Percentiles rank a stretch among this genome's conserved stretches.
phyloP scores from a whole-genome alignment of 148 eudicot species.

The Chenopodium formosanum region DNA sequence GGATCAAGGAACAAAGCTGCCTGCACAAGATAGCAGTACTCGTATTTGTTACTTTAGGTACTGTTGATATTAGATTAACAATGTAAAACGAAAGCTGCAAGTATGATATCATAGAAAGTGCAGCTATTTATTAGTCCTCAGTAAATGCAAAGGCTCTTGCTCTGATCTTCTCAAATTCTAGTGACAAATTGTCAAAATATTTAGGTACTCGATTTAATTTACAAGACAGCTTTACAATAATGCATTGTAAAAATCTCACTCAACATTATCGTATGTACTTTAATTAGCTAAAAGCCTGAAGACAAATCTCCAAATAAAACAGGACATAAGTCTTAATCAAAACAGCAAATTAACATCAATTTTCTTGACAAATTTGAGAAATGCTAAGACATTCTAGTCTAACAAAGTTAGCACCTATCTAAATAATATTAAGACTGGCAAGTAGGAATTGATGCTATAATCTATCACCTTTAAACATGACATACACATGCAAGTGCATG shows the following conservation, averaged over 20 bases:
- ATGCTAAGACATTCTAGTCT: background rate
- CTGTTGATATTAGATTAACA: background rate
- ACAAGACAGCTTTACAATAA: background rate
- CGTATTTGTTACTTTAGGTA: background rate
- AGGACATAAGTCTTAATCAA: background rate
- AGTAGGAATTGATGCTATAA: background rate
- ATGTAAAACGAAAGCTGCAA: background rate
- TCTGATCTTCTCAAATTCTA: too few relatives aligned
- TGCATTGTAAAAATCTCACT: background rate
- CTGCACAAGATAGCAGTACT: constrained; percentile 26
- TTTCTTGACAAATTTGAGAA: background rate
- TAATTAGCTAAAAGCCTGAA: background rate
- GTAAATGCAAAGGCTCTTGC: too few relatives aligned
- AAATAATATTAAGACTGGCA: background rate
- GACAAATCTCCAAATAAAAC: background rate
- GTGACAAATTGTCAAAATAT: too few relatives aligned
- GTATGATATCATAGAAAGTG: background rate
- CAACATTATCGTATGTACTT: background rate
- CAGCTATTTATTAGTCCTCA: too few relatives aligned
- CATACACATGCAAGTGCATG: background rate
- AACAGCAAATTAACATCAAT: background rate
- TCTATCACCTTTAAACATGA: background rate
- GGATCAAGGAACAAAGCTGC: constrained; percentile 73
- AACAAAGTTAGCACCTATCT: background rate
- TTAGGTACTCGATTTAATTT: too few relatives aligned